phyloP scores from a whole-genome alignment of 2,329 filamentous ascomycete genomes.

The Talaromyces verruculosus region DNA sequence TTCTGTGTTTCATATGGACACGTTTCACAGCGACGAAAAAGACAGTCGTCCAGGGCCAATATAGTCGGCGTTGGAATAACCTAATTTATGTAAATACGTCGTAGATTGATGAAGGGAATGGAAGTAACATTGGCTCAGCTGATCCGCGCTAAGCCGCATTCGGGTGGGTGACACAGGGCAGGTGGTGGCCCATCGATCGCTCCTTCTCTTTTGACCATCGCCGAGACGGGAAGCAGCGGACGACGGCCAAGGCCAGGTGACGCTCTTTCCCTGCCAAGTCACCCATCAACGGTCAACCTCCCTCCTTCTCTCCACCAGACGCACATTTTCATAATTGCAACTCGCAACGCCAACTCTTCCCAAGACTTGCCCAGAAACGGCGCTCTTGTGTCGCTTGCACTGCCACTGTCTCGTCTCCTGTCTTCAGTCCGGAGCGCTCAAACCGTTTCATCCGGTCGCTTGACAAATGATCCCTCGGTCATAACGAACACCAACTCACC shows the following conservation, averaged over 20 bases:
- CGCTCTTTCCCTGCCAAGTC: background rate
- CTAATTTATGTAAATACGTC: no score
- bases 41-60: background rate
- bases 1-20: no score
- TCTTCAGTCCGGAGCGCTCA: background rate
- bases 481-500: background rate
- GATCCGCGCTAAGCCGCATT: conserved; percentile 7
- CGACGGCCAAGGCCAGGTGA: background rate
- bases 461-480: background rate
- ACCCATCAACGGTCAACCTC: background rate
- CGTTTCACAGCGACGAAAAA: background rate
- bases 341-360: conserved; percentile 1
- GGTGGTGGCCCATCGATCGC: background rate
- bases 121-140: background rate
- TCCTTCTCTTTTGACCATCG: background rate
- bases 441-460: background rate
- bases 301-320: background rate
- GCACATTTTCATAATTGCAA: background rate
- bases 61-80: background rate
- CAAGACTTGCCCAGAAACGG: conserved; percentile 15
- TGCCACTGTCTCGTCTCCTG: background rate
- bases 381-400: background rate
- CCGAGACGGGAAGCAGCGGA: background rate
- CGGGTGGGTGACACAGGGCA: conserved; percentile 2
- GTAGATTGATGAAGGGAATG: no score